phyloP scores from a whole-genome alignment of 2,329 filamentous ascomycete genomes.

The Talaromyces sp. region DNA sequence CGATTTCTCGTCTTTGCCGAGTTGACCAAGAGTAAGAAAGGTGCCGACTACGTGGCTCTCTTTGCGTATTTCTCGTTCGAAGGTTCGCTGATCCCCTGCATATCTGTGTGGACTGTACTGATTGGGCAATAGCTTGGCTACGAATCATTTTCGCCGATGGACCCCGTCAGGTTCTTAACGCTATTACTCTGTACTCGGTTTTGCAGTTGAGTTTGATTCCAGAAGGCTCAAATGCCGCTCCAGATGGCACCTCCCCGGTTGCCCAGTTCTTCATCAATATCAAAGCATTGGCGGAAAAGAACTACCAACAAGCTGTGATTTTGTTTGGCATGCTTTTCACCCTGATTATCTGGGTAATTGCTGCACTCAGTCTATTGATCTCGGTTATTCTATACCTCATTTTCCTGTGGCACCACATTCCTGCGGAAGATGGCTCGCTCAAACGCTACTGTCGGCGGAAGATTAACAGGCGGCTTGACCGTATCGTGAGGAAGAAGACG shows the following conservation, averaged over 20 bases:
- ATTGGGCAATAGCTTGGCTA: slow-evolving; percentile 59
- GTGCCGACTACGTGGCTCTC: slow-evolving; percentile 80
- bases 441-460: slow-evolving; percentile 86
- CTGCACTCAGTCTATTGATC: slow-evolving; percentile 65
- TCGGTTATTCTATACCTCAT: slow-evolving; percentile 75
- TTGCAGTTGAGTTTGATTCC: slow-evolving; percentile 70
- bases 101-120: background rate
- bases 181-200: slow-evolving; percentile 78
- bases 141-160: slow-evolving; percentile 86
- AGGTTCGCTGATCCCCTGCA: background rate
- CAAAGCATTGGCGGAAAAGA: slow-evolving; percentile 62
- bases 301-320: slow-evolving; percentile 75
- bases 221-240: slow-evolving; percentile 45
- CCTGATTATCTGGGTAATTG: slow-evolving; percentile 80
- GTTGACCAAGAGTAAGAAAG: slow-evolving; percentile 85
- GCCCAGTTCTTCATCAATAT: slow-evolving; percentile 81
- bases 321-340: slow-evolving; percentile 91
- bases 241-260: slow-evolving; percentile 58
- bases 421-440: slow-evolving; percentile 71
- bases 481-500: slow-evolving; percentile 80
- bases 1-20: slow-evolving; percentile 90
- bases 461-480: slow-evolving; percentile 76
- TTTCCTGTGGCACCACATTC: slow-evolving; percentile 91
- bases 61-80: slow-evolving; percentile 47
- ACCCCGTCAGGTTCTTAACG: slow-evolving; percentile 87